Evolutionary conservation across 495 filamentous ascomycete genomes (phyloP).

Genomic region (Neurospora pannonica): DNA sequence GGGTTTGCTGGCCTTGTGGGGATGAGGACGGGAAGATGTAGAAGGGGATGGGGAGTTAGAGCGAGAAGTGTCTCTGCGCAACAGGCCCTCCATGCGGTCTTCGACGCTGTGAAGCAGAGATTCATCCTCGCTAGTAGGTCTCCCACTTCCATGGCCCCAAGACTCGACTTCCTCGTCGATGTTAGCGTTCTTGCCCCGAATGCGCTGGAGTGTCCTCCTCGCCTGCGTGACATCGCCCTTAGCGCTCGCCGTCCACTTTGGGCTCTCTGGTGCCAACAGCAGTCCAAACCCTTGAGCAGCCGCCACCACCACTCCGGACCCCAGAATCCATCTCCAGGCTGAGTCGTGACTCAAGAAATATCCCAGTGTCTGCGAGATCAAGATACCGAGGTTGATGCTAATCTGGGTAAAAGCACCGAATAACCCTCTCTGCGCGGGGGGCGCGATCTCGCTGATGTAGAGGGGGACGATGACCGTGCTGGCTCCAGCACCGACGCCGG

Average conservation of each 20-base stretch:
- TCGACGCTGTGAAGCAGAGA: slow-evolving; percentile 27
- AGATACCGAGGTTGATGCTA: slow-evolving; percentile 88
- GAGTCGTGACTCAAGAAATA: slow-evolving; percentile 72
- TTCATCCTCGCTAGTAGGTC: slow-evolving; percentile 35
- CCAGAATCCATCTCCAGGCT: slow-evolving; percentile 77
- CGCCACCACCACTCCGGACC: slow-evolving; percentile 59
- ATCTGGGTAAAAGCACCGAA: slow-evolving; percentile 91
- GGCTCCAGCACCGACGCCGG: slow-evolving; percentile 76
- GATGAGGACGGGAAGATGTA: slow-evolving; percentile 24
- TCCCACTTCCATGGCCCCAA: slow-evolving; percentile 42
- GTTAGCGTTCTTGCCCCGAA: slow-evolving; percentile 59
- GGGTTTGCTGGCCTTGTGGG: slow-evolving; percentile 21
- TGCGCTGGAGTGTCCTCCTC: slow-evolving; percentile 55
- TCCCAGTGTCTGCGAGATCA: slow-evolving; percentile 73
- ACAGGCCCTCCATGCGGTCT: slow-evolving; percentile 8
- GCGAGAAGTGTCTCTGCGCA: slow-evolving; percentile 8
- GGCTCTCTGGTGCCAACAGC: slow-evolving; percentile 69
- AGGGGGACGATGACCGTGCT: slow-evolving; percentile 91
- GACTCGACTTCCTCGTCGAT: slow-evolving; percentile 63
- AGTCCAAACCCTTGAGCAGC: slow-evolving; percentile 56
- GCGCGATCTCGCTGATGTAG: slow-evolving; percentile 86
- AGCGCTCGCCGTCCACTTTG: slow-evolving; percentile 65
- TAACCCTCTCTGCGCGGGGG: slow-evolving; percentile 65
- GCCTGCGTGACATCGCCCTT: slow-evolving; percentile 53
- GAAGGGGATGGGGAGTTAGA: slow-evolving; percentile 2